Conservation (phyloP, 345 rosid genomes). For the Eucalyptus grandis region DNA sequence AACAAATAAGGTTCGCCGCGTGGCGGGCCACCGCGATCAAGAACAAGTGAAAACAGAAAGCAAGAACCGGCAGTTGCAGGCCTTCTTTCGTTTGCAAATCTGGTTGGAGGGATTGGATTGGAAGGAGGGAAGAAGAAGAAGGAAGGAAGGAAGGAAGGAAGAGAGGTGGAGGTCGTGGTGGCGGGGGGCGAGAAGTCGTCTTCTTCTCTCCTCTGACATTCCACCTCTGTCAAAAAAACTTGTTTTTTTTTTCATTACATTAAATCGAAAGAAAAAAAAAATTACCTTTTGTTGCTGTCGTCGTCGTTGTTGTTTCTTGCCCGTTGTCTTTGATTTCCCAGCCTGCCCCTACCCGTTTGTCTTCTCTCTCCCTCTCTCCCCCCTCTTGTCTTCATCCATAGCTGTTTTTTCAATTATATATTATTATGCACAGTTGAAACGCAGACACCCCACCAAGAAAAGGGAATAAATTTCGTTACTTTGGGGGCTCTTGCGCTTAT, state of each 20-base stretch:
- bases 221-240: not conserved
- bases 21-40: not conserved
- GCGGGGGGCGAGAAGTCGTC: slow-evolving; percentile 1
- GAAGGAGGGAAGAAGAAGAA: not conserved
- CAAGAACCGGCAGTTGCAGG: slow-evolving; percentile 11
- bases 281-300: not conserved
- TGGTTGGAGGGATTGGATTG: not conserved
- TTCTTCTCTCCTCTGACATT: slow-evolving; percentile 13
- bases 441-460: not conserved
- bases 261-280: not conserved
- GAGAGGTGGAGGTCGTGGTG: not conserved
- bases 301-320: not conserved
- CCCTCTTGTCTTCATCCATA: not conserved
- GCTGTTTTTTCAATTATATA: not conserved
- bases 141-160: not conserved
- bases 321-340: not conserved
- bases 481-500: not conserved
- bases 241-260: not conserved
- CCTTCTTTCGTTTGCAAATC: not conserved
- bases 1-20: not conserved
- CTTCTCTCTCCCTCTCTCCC: not conserved
- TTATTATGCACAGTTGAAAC: not conserved
- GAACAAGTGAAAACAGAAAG: not conserved
- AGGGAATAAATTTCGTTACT: not conserved
- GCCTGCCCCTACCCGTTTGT: not conserved